phyloP scores from a whole-genome alignment of 768 basidiomycete species.

The Leccinum uliginosum region DNA sequence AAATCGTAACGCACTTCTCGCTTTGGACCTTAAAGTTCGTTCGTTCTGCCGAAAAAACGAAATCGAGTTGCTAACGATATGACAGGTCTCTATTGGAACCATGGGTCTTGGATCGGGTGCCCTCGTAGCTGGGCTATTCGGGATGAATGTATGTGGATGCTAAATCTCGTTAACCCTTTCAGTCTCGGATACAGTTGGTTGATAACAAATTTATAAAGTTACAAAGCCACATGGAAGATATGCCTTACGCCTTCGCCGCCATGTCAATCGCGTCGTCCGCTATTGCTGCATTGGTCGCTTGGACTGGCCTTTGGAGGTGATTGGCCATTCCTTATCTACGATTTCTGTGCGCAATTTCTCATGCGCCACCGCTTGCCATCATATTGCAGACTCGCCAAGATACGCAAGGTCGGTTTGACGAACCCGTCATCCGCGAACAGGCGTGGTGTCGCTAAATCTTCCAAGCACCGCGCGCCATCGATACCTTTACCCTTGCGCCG shows the following conservation, averaged over 20 bases:
- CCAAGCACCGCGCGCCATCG: slow-evolving; percentile 25
- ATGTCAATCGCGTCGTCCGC: slow-evolving; percentile 58
- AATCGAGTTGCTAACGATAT: slow-evolving; percentile 1
- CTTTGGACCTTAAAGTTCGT: slow-evolving; percentile 81
- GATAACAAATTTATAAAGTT: slow-evolving; percentile 45
- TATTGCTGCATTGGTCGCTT: slow-evolving; percentile 58
- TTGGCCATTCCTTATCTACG: slow-evolving; percentile 9
- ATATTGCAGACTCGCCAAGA: slow-evolving; percentile 37
- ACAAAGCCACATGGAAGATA: slow-evolving; percentile 65
- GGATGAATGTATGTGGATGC: slow-evolving; percentile 83
- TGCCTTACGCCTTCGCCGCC: slow-evolving; percentile 68
- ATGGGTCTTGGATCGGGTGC: slow-evolving; percentile 91
- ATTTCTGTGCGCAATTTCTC: slow-evolving; percentile 10
- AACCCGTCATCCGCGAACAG: slow-evolving; percentile 22
- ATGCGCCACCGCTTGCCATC: not conserved
- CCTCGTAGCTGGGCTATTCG: slow-evolving; percentile 85
- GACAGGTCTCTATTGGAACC: slow-evolving; percentile 86
- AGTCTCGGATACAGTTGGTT: slow-evolving; percentile 20
- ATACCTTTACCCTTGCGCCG: slow-evolving; percentile 39
- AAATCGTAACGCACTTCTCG: slow-evolving; percentile 88
- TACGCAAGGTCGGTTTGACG: slow-evolving; percentile 43
- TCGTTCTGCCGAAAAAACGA: not conserved
- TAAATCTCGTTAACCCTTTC: slow-evolving; percentile 11
- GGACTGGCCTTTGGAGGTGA: slow-evolving; percentile 61
- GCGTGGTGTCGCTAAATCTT: slow-evolving; percentile 7